phyloP scores from a whole-genome alignment of 768 basidiomycete genomes.

The Multifurca ochricompacta region DNA sequence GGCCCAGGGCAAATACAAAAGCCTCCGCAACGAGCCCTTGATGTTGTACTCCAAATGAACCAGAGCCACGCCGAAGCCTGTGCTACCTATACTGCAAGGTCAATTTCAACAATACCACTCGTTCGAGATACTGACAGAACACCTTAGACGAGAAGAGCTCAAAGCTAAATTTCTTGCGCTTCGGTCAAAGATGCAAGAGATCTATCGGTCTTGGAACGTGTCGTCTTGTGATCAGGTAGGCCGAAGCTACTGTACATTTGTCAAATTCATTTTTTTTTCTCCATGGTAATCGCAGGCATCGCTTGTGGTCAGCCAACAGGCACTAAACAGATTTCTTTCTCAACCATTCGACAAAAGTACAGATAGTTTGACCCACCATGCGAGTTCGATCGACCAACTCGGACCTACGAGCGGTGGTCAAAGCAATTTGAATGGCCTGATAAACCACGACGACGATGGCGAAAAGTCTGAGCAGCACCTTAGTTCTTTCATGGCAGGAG shows the following conservation, averaged over 20 bases:
- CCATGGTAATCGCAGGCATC: slow-evolving; percentile 35
- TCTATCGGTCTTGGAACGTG: slow-evolving; percentile 59
- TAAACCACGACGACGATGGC: not conserved
- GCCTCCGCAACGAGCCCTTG: slow-evolving; percentile 50
- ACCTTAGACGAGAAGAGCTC: slow-evolving; percentile 36
- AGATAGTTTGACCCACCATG: not conserved
- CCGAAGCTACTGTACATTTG: not conserved
- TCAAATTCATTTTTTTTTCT: not conserved
- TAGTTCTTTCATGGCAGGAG: slow-evolving; percentile 32
- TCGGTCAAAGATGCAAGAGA: slow-evolving; percentile 45
- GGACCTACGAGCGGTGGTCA: not conserved
- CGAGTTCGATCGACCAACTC: not conserved
- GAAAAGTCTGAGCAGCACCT: not conserved
- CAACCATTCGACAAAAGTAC: slow-evolving; percentile 3
- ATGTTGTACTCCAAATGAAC: slow-evolving; percentile 50
- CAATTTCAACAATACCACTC: slow-evolving; percentile 19
- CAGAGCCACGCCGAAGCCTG: slow-evolving; percentile 46
- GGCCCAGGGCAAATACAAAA: slow-evolving; percentile 23
- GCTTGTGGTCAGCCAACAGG: slow-evolving; percentile 51
- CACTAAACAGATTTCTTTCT: slow-evolving; percentile 41
- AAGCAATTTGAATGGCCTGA: not conserved
- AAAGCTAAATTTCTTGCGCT: slow-evolving; percentile 41
- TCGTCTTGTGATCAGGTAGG: slow-evolving; percentile 41
- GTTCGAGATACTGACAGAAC: slow-evolving; percentile 1
- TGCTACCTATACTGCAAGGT: slow-evolving; percentile 42